Conservation (phyloP, 1,284 basidiomycete species). For the Melampsora americana region DNA sequence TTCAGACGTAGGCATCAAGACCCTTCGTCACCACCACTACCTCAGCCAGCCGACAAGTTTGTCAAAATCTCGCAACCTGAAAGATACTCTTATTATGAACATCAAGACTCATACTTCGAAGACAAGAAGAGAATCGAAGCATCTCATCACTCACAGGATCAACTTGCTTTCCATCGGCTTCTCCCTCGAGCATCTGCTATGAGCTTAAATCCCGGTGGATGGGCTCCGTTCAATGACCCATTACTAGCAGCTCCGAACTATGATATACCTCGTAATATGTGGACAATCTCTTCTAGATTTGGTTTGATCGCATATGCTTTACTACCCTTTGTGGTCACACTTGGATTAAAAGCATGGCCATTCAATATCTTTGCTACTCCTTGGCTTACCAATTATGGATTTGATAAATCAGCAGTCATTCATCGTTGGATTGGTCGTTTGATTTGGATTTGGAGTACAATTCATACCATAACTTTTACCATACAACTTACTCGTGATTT, state of each 20-base stretch:
- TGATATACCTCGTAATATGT: conserved; percentile 69
- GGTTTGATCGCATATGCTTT: conserved; percentile 76
- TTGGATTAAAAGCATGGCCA: conserved; percentile 76
- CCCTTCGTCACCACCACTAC: background rate
- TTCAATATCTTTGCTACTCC: conserved; percentile 74
- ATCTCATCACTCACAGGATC: conserved; percentile 31
- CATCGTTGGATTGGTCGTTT: conserved; percentile 72
- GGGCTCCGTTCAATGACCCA: conserved; percentile 49
- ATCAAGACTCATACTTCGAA: conserved; percentile 45
- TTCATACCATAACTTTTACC: conserved; percentile 73
- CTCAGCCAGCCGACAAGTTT: background rate
- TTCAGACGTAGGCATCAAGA: background rate
- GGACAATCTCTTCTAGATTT: conserved; percentile 70
- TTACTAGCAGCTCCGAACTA: conserved; percentile 58
- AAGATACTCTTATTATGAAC: conserved; percentile 56
- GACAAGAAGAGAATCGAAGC: conserved; percentile 49
- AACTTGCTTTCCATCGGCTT: conserved; percentile 6
- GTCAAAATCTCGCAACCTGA: background rate
- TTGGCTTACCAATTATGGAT: conserved; percentile 66
- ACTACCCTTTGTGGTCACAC: conserved; percentile 69
- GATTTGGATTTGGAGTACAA: conserved; percentile 67
- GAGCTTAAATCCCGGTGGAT: conserved; percentile 50
- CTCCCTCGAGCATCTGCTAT: conserved; percentile 41
- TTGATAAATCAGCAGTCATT: conserved; percentile 71
- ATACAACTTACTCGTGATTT: conserved; percentile 61